Base-by-base conservation (phyloP, 345 rosid genomes). In the Litchi chinensis region DNA sequence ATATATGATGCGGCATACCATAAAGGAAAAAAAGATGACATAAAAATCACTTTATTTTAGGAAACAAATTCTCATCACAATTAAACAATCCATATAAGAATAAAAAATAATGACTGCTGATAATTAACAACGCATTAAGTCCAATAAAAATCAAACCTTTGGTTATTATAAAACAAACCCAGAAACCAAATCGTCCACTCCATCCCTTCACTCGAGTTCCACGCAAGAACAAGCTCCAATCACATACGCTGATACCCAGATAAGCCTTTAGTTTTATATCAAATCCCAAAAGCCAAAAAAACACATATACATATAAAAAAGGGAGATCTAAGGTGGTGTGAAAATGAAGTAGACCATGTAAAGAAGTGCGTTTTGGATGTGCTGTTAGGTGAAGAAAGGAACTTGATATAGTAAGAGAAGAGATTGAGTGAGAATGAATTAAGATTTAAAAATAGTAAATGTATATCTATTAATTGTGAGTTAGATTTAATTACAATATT, bases 341-440 rank as follows among this genome's bases (percentile, higher is more conserved):
- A 21, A 16, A 19, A 22, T 22, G 19, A 66, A 32, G 19, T n/a
- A 62, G 16, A 56, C 6, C 48, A 32, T 39, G 43, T 41, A 71
- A 21, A 22, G 10, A 19, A 59, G 64, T 21, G 24, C 19, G 37
- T 59, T 59, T 7, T 8, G 12, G 64, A n/a, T 1, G 64, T 1
- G 26, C 63, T 73, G 62, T 32, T 73, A 43, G 83, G 85, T 76
- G 73, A 76, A 73, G 80, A 82, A 72, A 76, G 9, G 75, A 75
- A 57, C 59, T n/a, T 1, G 52, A 0, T 19, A 12, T 6, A 11
- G 19, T 28, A 9, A 5, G 16, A 16, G 10, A 28, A 22, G 52
- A 39, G 16, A 50, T 66, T 54, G 79, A 76, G 79, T 52, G 40
- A 12, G 62, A 69, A 70, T 64, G 6, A 77, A 77, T 46, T 60